Base-by-base conservation (phyloP, 495 filamentous ascomycete species). In the Lineolata rhizophorae region DNA sequence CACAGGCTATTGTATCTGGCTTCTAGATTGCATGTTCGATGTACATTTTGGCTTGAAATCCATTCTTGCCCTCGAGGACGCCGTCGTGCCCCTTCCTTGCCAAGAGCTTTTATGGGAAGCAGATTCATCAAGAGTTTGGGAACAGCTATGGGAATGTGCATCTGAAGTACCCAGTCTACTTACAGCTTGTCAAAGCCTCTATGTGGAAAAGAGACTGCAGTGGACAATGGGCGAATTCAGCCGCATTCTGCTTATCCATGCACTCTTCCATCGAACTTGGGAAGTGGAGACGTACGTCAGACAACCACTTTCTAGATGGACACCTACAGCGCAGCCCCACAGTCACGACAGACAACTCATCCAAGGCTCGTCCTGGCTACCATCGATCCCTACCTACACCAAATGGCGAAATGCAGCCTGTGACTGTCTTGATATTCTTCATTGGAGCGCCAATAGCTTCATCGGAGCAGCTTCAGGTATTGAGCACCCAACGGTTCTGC, bases 401-500 rank as follows among this genome's bases (percentile, higher is more conserved):
- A 63, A 61, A 34, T 67, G 63, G 63, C 54, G 61, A 18, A 67
- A 67, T 39, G 58, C 59, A 29, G 53, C 59, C 13, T 65, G 62
- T 29, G 63, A 67, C 39, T 61, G 55, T 30, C 36, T 67, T 11
- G 63, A 67, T 35, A 58, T 65, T 14, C 50, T 67, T 6, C 62
- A 67, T 35, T 67, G 63, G 63, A 51, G 52, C 11, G 61, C 61
- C 13, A 64, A 64, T 32, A 51, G 46, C 26, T 49, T 53, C 3
- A 54, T 60, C 18, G 52, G 55, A 1, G 54, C 53, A 37, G 53
- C 56, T 14, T 50, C 47, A 11, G 62, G 61, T 8, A 42, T 58
- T 20, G 62, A 65, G 34, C 61, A 61, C 34, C 57, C 63, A 3
- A 62, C 58, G 6, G 51, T 66, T 1, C 34, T 62, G 4, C 59